A percentile compares a stretch with the other conserved stretches of the same genome.
Evolutionary conservation across 495 filamentous ascomycete genomes (phyloP).

Genomic region (Aspergillus egyptiacus): DNA sequence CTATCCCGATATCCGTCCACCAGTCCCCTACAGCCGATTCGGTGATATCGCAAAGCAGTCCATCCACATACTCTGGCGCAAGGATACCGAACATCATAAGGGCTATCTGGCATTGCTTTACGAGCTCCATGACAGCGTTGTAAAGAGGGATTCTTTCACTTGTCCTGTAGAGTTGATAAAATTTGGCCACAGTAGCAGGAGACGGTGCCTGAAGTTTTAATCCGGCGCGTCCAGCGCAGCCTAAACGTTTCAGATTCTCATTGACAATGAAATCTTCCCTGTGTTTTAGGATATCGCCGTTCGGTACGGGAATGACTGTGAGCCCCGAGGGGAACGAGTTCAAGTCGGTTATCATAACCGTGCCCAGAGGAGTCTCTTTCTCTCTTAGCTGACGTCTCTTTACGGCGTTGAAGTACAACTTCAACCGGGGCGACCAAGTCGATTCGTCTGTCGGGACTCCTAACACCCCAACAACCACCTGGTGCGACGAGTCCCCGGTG

Average conservation of each 20-base stretch:
- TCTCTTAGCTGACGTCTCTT: conserved; percentile 72
- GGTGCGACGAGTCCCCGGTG: conserved; percentile 78
- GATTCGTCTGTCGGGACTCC: conserved; percentile 76
- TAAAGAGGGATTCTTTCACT: conserved; percentile 73
- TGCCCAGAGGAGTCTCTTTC: conserved; percentile 77
- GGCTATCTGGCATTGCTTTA: conserved; percentile 88
- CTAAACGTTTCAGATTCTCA: conserved; percentile 85
- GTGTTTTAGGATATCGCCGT: conserved; percentile 76
- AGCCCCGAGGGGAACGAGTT: conserved; percentile 82
- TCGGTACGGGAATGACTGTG: conserved; percentile 82
- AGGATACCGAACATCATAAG: conserved; percentile 84
- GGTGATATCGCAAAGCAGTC: conserved; percentile 86
- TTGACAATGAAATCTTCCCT: conserved; percentile 88
- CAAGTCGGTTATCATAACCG: conserved; percentile 89
- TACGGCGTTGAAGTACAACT: conserved; percentile 80
- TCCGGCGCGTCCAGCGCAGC: conserved; percentile 84
- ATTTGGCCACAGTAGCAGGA: conserved; percentile 81
- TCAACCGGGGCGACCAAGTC: conserved; percentile 70
- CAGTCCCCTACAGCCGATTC: conserved; percentile 87
- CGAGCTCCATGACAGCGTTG: conserved; percentile 75
- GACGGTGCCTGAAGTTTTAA: conserved; percentile 71
- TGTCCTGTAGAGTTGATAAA: conserved; percentile 81
- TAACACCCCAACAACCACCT: conserved; percentile 71
- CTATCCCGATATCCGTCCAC: conserved; percentile 92
- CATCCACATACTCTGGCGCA: conserved; percentile 84